Base-by-base conservation (phyloP, 108 stramenopile species). In the Cyclotella distinguenda region DNA sequence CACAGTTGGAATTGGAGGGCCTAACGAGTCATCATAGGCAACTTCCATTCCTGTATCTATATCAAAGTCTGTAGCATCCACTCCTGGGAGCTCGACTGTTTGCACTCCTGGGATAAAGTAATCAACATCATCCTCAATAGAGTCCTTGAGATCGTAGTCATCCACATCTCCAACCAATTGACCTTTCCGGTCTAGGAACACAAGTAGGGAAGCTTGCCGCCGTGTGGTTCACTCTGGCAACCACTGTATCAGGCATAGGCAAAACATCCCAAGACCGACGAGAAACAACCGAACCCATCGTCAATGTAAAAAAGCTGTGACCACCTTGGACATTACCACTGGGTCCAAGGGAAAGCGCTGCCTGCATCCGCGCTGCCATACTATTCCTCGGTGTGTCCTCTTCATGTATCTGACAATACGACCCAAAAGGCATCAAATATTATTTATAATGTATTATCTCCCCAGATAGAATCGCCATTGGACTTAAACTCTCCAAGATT, bases 391-490 rank as follows among this genome's bases (percentile, higher is more conserved):
- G 35, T 18, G 22, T 33, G 19, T 68, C 57, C 32, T 58, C 62
- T 26, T 33, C 62, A 26, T 48, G 62, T 6, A 26, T 45, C 48
- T 63, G 62, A 22, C 62, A 63, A 19, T 48, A 63, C n/a, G 31
- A 18, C 18, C 6, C 46, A 16, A 63, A 33, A 15, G 19, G 57
- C 3, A 59, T 30, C 15, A 15, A 51, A 18, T 33, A 51, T 18
- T 27, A 25, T 34, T 63, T 63, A 38, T 47, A 63, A 23, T 63
- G n/a, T n/a, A n/a, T n/a, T n/a, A n/a, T n/a, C n/a, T n/a, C n/a
- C n/a, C n/a, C n/a, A n/a, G n/a, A n/a, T n/a, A n/a, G n/a, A n/a
- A n/a, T n/a, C n/a, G n/a, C n/a, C n/a, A n/a, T n/a, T n/a, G n/a
- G n/a, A n/a, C n/a, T n/a, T n/a, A n/a, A n/a, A n/a, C n/a, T n/a